A percentile compares a stretch with the other conserved stretches of the same genome.
phyloP scores from a whole-genome alignment of 345 rosid genomes.

The Balakata baccata region DNA sequence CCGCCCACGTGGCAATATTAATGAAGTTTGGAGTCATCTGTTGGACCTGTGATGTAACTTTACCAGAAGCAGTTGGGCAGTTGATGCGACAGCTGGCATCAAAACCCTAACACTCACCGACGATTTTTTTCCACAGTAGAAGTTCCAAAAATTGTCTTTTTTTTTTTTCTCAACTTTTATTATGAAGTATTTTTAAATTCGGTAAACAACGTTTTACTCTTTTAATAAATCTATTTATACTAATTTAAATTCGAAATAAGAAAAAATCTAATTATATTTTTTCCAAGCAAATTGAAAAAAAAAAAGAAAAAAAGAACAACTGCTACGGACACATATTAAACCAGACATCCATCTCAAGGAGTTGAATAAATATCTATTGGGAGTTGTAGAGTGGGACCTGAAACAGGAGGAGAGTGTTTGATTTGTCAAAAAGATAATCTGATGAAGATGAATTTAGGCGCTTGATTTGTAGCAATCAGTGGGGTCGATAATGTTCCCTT shows the following conservation, averaged over 20 bases:
- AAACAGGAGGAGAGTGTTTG: neutral
- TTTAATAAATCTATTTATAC: too few relatives aligned
- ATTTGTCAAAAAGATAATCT: too few relatives aligned
- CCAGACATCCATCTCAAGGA: neutral
- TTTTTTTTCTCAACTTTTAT: too few relatives aligned
- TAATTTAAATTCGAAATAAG: too few relatives aligned
- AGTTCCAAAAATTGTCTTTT: too few relatives aligned
- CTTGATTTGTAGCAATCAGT: slow-evolving; percentile 17
- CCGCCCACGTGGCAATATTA: slow-evolving; percentile 38
- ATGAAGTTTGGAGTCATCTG: slow-evolving; percentile 22
- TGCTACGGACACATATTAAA: too few relatives aligned
- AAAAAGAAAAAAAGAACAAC: too few relatives aligned
- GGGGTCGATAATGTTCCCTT: slow-evolving; percentile 35
- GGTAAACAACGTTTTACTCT: too few relatives aligned
- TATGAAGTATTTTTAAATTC: too few relatives aligned
- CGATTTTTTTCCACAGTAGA: too few relatives aligned
- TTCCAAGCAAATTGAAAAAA: too few relatives aligned
- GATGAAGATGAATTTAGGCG: slow-evolving; percentile 13
- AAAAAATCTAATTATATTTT: too few relatives aligned
- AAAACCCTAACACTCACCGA: slow-evolving; percentile 14
- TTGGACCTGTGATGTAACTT: slow-evolving; percentile 23
- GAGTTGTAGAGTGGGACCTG: slow-evolving; percentile 25
- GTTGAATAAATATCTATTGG: slow-evolving; percentile 20
- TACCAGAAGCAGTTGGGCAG: slow-evolving; percentile 44
- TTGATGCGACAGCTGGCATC: slow-evolving; percentile 33